phyloP scores from a whole-genome alignment of 805 yeast species.

The Isabelozyma pseudorhagii region DNA sequence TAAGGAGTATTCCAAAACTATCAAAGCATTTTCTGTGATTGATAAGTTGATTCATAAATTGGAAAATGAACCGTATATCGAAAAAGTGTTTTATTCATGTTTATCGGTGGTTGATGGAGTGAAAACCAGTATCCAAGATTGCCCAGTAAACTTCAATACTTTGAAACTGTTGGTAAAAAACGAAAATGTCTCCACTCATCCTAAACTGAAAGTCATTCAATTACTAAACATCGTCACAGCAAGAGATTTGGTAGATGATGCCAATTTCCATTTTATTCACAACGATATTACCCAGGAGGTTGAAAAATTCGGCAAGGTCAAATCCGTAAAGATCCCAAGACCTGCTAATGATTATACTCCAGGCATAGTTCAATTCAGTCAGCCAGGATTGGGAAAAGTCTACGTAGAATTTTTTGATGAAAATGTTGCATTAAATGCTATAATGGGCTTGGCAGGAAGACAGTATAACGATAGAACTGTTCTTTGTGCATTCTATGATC shows the following conservation, averaged over 20 bases:
- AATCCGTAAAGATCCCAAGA: slow-evolving; percentile 57
- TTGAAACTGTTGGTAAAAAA: slow-evolving; percentile 35
- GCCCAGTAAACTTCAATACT: slow-evolving; percentile 33
- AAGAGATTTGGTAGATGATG: slow-evolving; percentile 56
- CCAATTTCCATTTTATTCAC: slow-evolving; percentile 45
- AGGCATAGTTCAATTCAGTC: slow-evolving; percentile 33
- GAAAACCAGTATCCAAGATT: slow-evolving; percentile 33
- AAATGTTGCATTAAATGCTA: slow-evolving; percentile 53
- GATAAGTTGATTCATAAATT: slow-evolving; percentile 11
- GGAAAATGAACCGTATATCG: slow-evolving; percentile 11
- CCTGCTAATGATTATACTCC: slow-evolving; percentile 51
- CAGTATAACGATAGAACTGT: slow-evolving; percentile 67
- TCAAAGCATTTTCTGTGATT: slow-evolving; percentile 9
- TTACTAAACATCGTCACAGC: slow-evolving; percentile 64
- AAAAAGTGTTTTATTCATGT: slow-evolving; percentile 32
- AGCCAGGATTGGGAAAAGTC: slow-evolving; percentile 68
- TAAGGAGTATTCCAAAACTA: slow-evolving; percentile 7
- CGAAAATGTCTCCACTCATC: slow-evolving; percentile 32
- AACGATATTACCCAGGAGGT: slow-evolving; percentile 53
- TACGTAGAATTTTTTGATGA: slow-evolving; percentile 60
- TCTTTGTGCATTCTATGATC: slow-evolving; percentile 59
- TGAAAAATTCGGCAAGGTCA: slow-evolving; percentile 48
- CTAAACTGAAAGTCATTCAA: slow-evolving; percentile 55
- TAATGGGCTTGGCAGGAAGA: slow-evolving; percentile 61
- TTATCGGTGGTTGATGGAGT: slow-evolving; percentile 7